Percentiles rank a stretch among this genome's conserved stretches.
Evolutionary conservation across 2,329 filamentous ascomycete genomes (phyloP).

Genomic region (Pyricularia pennisetigena): DNA sequence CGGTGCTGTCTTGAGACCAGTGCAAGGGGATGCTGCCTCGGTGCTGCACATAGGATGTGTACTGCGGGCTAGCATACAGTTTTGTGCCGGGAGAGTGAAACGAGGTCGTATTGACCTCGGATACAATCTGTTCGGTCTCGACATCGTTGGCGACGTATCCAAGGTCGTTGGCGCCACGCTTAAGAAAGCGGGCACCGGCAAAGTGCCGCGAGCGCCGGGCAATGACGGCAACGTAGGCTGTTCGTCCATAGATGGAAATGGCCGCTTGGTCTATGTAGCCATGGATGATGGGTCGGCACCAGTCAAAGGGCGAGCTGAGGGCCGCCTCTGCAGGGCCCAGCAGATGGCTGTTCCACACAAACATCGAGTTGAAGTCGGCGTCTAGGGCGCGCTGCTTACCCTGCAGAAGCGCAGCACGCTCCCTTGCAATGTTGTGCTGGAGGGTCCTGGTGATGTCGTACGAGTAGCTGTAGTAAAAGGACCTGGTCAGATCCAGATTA

Average conservation of each 20-base stretch:
- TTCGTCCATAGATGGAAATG: slow-evolving; percentile 76
- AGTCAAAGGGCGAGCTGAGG: slow-evolving; percentile 79
- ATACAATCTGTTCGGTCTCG: slow-evolving; percentile 96
- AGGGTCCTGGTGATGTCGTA: slow-evolving; percentile 91
- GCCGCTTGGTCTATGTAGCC: slow-evolving; percentile 91
- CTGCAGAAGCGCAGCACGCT: slow-evolving; percentile 60
- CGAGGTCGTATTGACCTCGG: slow-evolving; percentile 86
- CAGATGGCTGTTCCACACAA: slow-evolving; percentile 93
- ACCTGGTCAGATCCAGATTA: slow-evolving; percentile 80
- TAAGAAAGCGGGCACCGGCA: slow-evolving; percentile 87
- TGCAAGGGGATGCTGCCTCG: slow-evolving; percentile 92
- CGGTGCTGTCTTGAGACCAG: slow-evolving; percentile 94
- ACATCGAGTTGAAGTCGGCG: slow-evolving; percentile 82
- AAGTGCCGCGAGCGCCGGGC: slow-evolving; percentile 87
- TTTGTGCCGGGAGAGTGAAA: slow-evolving; percentile 85
- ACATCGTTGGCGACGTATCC: slow-evolving; percentile 98
- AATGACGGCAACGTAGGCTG: slow-evolving; percentile 87
- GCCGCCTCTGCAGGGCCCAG: slow-evolving; percentile 61
- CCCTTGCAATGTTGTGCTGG: slow-evolving; percentile 81
- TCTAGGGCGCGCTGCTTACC: slow-evolving; percentile 49
- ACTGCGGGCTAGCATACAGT: slow-evolving; percentile 80
- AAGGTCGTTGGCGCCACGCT: slow-evolving; percentile 86
- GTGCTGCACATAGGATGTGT: slow-evolving; percentile 95
- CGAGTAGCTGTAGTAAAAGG: slow-evolving; percentile 97
- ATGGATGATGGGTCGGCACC: slow-evolving; percentile 93